These are phyloP conservation scores for Schwanniomyces etchellsii DNA, from an alignment of 1,139 yeast genomes.

Conservation along the genomic window DNA sequence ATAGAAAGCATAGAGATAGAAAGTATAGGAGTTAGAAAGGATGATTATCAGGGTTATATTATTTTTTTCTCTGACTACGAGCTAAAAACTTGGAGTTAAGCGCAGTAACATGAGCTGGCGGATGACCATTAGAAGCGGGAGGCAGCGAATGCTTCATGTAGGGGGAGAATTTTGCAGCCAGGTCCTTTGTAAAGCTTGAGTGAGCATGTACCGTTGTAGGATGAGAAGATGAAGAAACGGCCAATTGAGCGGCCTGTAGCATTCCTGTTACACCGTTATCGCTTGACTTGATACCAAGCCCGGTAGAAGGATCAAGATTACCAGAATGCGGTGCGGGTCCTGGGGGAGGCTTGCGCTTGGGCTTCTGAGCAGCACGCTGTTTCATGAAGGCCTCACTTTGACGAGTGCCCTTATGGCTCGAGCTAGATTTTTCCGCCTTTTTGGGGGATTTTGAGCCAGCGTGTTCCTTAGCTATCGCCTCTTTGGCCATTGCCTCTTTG, in stretches of 20 bases:
- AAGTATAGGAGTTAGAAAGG: background rate
- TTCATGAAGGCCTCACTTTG: background rate
- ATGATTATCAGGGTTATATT: constrained; percentile 2
- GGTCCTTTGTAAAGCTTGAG: constrained; percentile 34
- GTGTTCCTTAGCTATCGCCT: too few species aligned
- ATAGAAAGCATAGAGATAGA: constrained; percentile 1
- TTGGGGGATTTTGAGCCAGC: background rate
- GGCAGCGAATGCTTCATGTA: constrained; percentile 1
- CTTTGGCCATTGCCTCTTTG: too few species aligned
- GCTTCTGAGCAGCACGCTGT: constrained; percentile 5
- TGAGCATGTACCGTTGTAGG: constrained; percentile 23
- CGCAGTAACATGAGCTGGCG: constrained; percentile 21
- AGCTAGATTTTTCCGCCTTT: background rate
- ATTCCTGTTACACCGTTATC: constrained; percentile 20
- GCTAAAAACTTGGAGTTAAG: constrained; percentile 42
- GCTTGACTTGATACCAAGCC: constrained; percentile 17
- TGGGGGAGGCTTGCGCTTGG: constrained; percentile 35
- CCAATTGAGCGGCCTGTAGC: constrained; percentile 42
- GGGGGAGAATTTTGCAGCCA: constrained; percentile 1
- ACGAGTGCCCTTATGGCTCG: background rate
- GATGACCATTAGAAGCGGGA: constrained; percentile 1
- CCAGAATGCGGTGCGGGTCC: constrained; percentile 5
- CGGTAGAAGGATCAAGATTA: constrained; percentile 29
- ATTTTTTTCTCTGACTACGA: constrained; percentile 36
- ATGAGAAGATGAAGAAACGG: constrained; percentile 30